phyloP scores from a whole-genome alignment of 2,329 filamentous ascomycete species.

The Fulvia fulva region DNA sequence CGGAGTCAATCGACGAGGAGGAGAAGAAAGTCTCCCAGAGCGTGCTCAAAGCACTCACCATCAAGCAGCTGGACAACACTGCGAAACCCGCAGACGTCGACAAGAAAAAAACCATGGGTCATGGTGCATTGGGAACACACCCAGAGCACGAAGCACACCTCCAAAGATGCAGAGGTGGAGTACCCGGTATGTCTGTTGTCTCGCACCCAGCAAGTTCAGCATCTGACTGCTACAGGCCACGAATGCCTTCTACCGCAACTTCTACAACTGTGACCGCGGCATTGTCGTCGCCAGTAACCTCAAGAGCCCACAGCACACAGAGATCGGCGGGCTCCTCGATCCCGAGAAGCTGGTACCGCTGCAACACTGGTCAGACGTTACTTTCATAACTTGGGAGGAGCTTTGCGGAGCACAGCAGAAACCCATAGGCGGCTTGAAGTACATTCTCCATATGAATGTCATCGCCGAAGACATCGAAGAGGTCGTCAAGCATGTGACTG shows the following conservation, averaged over 20 bases:
- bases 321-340: background rate
- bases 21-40: background rate
- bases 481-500: background rate
- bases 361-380: background rate
- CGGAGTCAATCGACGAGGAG: background rate
- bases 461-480: background rate
- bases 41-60: background rate
- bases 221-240: background rate
- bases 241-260: background rate
- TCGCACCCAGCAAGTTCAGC: background rate
- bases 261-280: background rate
- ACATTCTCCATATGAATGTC: background rate
- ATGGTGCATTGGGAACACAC: background rate
- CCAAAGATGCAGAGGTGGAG: background rate
- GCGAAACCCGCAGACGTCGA: background rate
- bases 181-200: background rate
- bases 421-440: background rate
- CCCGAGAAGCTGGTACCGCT: background rate
- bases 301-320: background rate
- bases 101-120: background rate
- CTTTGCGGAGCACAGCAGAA: background rate
- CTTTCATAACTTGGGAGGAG: background rate
- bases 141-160: background rate
- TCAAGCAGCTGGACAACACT: background rate
- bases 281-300: background rate